Percentiles rank a stretch among this genome's conserved stretches.
phyloP scores from a whole-genome alignment of 208 protist genomes.

The Trypanosoma cruzi region DNA sequence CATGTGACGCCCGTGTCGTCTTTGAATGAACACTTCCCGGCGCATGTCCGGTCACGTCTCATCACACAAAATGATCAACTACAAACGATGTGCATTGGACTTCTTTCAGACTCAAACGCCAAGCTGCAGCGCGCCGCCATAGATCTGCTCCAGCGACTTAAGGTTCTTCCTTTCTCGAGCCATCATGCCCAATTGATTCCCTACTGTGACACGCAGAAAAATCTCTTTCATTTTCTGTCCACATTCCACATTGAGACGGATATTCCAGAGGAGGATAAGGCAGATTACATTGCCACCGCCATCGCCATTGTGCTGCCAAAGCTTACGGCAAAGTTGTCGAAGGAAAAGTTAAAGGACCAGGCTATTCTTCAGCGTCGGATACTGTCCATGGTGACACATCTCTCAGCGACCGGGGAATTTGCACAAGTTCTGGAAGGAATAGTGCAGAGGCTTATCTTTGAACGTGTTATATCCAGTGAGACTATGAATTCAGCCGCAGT shows the following conservation, averaged over 20 bases:
- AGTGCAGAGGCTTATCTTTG: conserved; percentile 68
- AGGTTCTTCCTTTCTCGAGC: conserved; percentile 62
- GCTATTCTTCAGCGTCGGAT: conserved; percentile 79
- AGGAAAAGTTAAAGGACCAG: conserved; percentile 81
- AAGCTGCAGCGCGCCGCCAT: conserved; percentile 73
- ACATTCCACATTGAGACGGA: conserved; percentile 83
- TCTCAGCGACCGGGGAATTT: conserved; percentile 43
- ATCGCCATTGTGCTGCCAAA: conserved; percentile 78
- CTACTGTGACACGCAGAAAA: conserved; percentile 78
- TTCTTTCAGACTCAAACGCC: conserved; percentile 62
- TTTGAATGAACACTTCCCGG: conserved; percentile 27
- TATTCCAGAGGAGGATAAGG: conserved; percentile 48
- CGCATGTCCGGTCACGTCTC: conserved; percentile 22
- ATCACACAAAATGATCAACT: conserved; percentile 40
- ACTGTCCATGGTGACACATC: conserved; percentile 70
- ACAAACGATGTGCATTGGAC: conserved; percentile 43
- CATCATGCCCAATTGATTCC: conserved; percentile 71
- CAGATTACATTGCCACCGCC: conserved; percentile 72
- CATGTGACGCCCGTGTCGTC: conserved; percentile 35
- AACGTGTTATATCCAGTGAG: conserved; percentile 35
- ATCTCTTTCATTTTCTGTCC: conserved; percentile 79
- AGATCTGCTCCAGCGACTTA: conserved; percentile 77
- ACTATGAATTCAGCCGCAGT: conserved; percentile 12
- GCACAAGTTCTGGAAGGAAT: conserved; percentile 65
- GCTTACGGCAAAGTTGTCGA: conserved; percentile 64